Percentiles rank a stretch among this genome's conserved stretches.
Evolutionary conservation across 768 basidiomycete species (phyloP).

Genomic region (Suillus variegatus): DNA sequence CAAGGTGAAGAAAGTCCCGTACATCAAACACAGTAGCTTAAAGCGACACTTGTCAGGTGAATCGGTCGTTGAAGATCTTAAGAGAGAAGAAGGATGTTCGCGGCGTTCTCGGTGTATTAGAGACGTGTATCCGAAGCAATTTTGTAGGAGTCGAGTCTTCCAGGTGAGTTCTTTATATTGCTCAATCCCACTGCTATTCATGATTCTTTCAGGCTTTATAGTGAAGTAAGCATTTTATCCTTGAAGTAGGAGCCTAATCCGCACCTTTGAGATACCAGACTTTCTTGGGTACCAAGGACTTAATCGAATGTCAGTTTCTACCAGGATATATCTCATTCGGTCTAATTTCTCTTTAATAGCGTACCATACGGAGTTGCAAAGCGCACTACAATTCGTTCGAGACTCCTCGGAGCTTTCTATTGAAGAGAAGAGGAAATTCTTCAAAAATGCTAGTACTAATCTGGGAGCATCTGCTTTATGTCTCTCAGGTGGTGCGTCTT

Average conservation of each 20-base stretch:
- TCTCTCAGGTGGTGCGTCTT: slow-evolving; percentile 93
- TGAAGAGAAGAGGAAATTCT: slow-evolving; percentile 92
- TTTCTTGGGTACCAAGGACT: slow-evolving; percentile 86
- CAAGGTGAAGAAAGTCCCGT: slow-evolving; percentile 47
- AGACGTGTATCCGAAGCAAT: slow-evolving; percentile 87
- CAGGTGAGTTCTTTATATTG: slow-evolving; percentile 43
- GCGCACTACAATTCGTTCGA: slow-evolving; percentile 74
- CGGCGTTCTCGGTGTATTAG: slow-evolving; percentile 86
- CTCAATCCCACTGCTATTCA: slow-evolving; percentile 3
- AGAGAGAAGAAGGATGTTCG: slow-evolving; percentile 80
- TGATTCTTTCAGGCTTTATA: slow-evolving; percentile 68
- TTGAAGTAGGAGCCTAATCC: slow-evolving; percentile 15
- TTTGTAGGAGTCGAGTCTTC: slow-evolving; percentile 92
- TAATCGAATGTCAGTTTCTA: slow-evolving; percentile 72
- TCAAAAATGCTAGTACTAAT: slow-evolving; percentile 86
- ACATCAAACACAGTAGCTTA: background rate
- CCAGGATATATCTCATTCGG: background rate
- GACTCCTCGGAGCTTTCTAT: slow-evolving; percentile 69
- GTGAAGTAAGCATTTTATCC: slow-evolving; percentile 55
- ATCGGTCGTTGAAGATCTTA: slow-evolving; percentile 67
- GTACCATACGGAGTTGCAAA: slow-evolving; percentile 79
- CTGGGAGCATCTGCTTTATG: slow-evolving; percentile 91
- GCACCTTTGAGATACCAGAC: slow-evolving; percentile 52
- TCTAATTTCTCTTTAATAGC: slow-evolving; percentile 43
- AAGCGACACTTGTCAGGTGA: slow-evolving; percentile 51